Base-by-base conservation (phyloP, 2,329 filamentous ascomycete genomes). In the Boeremia lycopersici region DNA sequence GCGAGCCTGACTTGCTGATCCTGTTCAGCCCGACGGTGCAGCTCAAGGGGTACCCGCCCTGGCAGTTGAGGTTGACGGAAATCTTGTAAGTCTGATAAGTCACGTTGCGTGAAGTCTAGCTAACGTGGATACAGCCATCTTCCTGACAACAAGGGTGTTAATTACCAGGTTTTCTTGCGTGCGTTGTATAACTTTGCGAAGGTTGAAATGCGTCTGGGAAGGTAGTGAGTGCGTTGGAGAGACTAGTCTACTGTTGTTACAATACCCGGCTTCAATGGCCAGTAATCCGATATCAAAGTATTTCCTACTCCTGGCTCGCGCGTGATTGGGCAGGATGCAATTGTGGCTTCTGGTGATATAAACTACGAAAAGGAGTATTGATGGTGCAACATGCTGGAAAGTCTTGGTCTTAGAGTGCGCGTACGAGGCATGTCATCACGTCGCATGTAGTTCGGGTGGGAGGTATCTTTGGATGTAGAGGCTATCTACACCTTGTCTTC, bases 41-140 rank as follows among this genome's bases (percentile, higher is more conserved):
- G 72, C 78, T 99, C 39, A 88, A 91, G 48, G 92, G 95, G 9
- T 99, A 98, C 73, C 95, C 95, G 9, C 95, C 95, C 1, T 99
- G 95, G 95, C 95, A 97, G 77, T 84, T 98, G 58, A 85, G 95
- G 38, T 79, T 99, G 70, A 97, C 93, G 0, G 95, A 99, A 80
- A 97, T 99, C 53, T 97, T 93, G 72, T 85, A 79, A 73, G 84
- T 84, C 30, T 40, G 44, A 60, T 44, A 58, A 48, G 63, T 38
- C 25, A 4, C 3, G 11, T 33, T 29, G n/a, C 6, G 11, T 10
- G 23, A 33, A 17, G 12, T 15, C 23, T 17, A 40, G 36, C 64
- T 66, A 41, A 69, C 53, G 19, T 29, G 13, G 4, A 25, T 48
- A 11, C 17, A 78, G 76, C 62, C 75, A 79, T 53, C 62, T 90